Evolutionary conservation across 2,329 filamentous ascomycete species (phyloP).

Genomic region (Simplicillium aogashimaense): DNA sequence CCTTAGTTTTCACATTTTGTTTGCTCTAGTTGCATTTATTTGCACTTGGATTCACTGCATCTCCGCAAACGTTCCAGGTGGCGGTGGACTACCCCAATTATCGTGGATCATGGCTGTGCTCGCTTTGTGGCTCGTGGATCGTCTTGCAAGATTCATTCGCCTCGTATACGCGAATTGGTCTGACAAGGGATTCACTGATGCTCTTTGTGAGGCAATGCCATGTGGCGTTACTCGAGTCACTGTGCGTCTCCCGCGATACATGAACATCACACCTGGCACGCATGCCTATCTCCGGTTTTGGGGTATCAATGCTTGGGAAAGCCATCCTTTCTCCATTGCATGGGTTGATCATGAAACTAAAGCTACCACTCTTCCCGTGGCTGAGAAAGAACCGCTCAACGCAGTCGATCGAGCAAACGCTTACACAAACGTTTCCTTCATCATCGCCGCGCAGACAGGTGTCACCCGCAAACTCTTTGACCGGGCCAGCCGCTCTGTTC

Average conservation of each 20-base stretch:
- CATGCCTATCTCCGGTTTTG: slow-evolving; percentile 68
- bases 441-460: slow-evolving; percentile 80
- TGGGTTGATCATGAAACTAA: slow-evolving; percentile 53
- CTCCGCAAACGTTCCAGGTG: slow-evolving; percentile 52
- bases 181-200: slow-evolving; percentile 48
- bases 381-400: slow-evolving; percentile 29
- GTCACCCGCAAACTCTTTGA: slow-evolving; percentile 77
- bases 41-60: slow-evolving; percentile 73
- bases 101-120: slow-evolving; percentile 67
- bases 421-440: slow-evolving; percentile 58
- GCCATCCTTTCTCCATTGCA: slow-evolving; percentile 69
- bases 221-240: slow-evolving; percentile 63
- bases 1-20: slow-evolving; percentile 71
- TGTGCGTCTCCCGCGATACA: slow-evolving; percentile 56
- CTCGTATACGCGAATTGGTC: slow-evolving; percentile 60
- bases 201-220: slow-evolving; percentile 56
- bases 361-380: slow-evolving; percentile 25
- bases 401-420: slow-evolving; percentile 29
- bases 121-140: slow-evolving; percentile 68
- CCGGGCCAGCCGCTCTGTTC: slow-evolving; percentile 46
- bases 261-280: slow-evolving; percentile 58
- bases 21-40: slow-evolving; percentile 58
- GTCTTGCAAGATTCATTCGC: slow-evolving; percentile 51
- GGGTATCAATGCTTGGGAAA: slow-evolving; percentile 57
- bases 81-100: slow-evolving; percentile 50